phyloP scores from a whole-genome alignment of 2,329 filamentous ascomycete genomes.

The Aspergillus hiratsukae region DNA sequence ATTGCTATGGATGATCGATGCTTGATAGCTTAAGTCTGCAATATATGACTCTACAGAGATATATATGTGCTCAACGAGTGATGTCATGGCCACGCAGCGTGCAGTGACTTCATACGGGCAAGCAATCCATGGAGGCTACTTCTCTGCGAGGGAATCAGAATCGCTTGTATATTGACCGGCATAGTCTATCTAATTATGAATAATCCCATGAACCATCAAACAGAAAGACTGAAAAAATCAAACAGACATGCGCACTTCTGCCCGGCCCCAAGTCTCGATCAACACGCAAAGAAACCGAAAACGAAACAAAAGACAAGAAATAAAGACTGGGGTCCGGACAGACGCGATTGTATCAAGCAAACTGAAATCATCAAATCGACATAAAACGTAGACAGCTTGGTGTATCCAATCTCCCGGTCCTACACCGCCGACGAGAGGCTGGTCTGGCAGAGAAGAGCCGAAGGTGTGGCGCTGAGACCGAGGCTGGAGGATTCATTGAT shows the following conservation, averaged over 20 bases:
- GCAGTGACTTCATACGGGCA: not conserved
- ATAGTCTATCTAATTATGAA: not conserved
- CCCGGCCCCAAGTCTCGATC: conserved; percentile 32
- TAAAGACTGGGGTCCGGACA: conserved; percentile 33
- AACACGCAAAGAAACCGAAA: conserved; percentile 13
- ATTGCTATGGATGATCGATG: not conserved
- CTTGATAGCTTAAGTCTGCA: not conserved
- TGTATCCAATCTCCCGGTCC: not conserved
- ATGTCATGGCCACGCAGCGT: not conserved
- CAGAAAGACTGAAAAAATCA: conserved; percentile 7
- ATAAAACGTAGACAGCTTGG: conserved; percentile 13
- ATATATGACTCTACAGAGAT: not conserved
- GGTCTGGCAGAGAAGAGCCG: not conserved
- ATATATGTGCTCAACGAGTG: not conserved
- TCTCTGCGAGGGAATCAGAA: not conserved
- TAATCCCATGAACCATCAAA: conserved; percentile 3
- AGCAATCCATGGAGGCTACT: not conserved
- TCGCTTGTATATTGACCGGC: too few species aligned
- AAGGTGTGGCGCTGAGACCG: not conserved
- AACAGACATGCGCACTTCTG: conserved; percentile 45
- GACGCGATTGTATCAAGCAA: conserved; percentile 48
- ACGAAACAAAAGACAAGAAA: conserved; percentile 12
- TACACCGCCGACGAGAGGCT: not conserved
- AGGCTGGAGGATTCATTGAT: not conserved
- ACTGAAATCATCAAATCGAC: conserved; percentile 29